Evolutionary conservation across 2,329 filamentous ascomycete species (phyloP), one percentile per base, ranked within the genome.

Genomic region (Xylaria sp.): DNA sequence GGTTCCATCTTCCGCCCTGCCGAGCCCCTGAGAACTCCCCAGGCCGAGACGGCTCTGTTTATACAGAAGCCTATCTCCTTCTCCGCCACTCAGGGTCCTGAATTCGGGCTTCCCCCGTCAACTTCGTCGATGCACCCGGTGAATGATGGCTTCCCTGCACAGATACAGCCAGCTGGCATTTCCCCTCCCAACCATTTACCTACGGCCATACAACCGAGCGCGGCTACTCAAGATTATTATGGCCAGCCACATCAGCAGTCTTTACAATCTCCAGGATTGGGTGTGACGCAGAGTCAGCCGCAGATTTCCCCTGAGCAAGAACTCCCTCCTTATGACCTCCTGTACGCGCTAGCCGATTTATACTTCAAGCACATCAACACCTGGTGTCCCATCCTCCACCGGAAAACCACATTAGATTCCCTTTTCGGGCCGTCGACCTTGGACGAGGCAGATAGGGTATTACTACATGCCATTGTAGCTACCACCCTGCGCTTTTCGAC

Each of bases 331-430:
- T 93, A 93, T 73, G 91, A 93, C 75, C 81, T 93, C 5, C 81
- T 93, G 0, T 93, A 93, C 74, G 86, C 89, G 1, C 80, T 94
- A 12, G 91, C 91, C 6, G 91, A 93, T 73, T 84, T 93, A 0
- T 94, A 93, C 77, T 94, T 94, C 75, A 92, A 93, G 70, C 90
- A 93, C 75, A 88, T 93, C 77, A 93, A 93, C 75, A 91, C 91
- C 0, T 94, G 92, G 91, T 97, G 93, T 77, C 94, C 94, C 0
- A 96, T 97, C 27, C 83, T 97, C n/a, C 93, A 97, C 79, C 89
- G 93, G 25, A 90, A 92, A 75, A 90, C 91, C 3, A 97, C 93
- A 0, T 80, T 97, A 9, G 92, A 97, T 74, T 89, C 90, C 0
- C 84, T 97, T 0, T 97, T 97, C 73, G 93, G 93, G 0, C 88